Conservation (phyloP, 345 rosid genomes). For the Populus nigra region DNA sequence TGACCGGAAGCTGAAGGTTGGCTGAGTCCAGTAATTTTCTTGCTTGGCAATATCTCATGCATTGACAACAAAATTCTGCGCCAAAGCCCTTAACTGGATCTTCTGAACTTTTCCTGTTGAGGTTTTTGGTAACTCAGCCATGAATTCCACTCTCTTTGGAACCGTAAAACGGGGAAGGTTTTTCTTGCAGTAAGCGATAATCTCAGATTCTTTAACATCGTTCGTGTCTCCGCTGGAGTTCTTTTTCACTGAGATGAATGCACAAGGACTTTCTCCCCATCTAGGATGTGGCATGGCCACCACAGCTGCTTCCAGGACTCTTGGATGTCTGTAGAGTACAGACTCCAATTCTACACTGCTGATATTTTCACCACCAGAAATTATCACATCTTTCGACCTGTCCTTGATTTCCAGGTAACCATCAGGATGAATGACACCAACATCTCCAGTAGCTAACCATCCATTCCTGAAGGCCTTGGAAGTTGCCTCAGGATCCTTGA, state of each 20-base stretch:
- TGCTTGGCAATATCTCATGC: neutral
- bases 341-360: constrained; percentile 47
- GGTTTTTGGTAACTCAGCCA: constrained; percentile 38
- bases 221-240: constrained; percentile 14
- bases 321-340: constrained; percentile 39
- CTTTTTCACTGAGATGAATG: constrained; percentile 26
- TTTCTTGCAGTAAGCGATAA: constrained; percentile 30
- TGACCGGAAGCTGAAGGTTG: neutral
- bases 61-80: constrained; percentile 16
- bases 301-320: constrained; percentile 46
- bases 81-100: constrained; percentile 30
- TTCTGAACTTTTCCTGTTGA: constrained; percentile 41
- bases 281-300: constrained; percentile 42
- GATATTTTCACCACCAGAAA: constrained; percentile 48
- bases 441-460: constrained; percentile 47
- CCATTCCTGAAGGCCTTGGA: constrained; percentile 48
- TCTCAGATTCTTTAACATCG: constrained; percentile 32
- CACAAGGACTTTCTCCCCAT: constrained; percentile 53
- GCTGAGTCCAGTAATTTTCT: neutral
- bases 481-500: constrained; percentile 51
- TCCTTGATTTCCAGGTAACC: constrained; percentile 51
- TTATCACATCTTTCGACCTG: constrained; percentile 46
- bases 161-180: constrained; percentile 41
- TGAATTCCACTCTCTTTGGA: constrained; percentile 43
- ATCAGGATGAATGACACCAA: constrained; percentile 47